These are phyloP conservation scores for Phoenix dactylifera DNA, from an alignment of 176 grass and related monocot species.

Conservation along the genomic window DNA sequence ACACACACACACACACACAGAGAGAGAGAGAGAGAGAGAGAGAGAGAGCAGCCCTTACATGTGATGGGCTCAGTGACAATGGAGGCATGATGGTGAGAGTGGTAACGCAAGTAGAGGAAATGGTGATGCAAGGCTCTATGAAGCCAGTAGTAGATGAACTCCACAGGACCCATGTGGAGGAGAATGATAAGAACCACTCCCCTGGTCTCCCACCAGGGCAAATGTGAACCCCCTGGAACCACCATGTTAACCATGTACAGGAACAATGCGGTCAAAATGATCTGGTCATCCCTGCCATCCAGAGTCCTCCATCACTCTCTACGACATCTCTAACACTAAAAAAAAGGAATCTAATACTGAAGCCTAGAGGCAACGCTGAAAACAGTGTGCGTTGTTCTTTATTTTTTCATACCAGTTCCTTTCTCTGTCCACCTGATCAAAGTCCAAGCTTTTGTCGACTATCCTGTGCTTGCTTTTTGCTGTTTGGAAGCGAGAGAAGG, in stretches of 20 bases:
- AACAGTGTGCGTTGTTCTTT: too few relatives aligned
- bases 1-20: too few relatives aligned
- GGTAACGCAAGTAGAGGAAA: constrained; percentile 85
- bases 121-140: constrained; percentile 87
- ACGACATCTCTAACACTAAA: not conserved
- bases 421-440: constrained; percentile 4
- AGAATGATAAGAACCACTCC: constrained; percentile 33
- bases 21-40: too few relatives aligned
- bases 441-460: constrained; percentile 11
- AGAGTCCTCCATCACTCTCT: not conserved
- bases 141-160: constrained; percentile 98
- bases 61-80: constrained; percentile 90
- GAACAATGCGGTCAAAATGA: constrained; percentile 62
- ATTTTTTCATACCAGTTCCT: too few relatives aligned
- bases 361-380: too few relatives aligned
- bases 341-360: too few relatives aligned
- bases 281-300: constrained; percentile 67
- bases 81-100: constrained; percentile 82
- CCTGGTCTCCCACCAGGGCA: constrained; percentile 53
- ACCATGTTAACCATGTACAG: constrained; percentile 23
- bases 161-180: constrained; percentile 51
- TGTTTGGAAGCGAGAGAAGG: not conserved
- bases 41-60: constrained; percentile 31
- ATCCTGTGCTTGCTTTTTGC: constrained; percentile 6
- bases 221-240: constrained; percentile 8